Percentiles rank a stretch among this genome's conserved stretches.
Evolutionary conservation across 176 grass and related monocot species (phyloP).

Genomic region (Tuctoria greenei): DNA sequence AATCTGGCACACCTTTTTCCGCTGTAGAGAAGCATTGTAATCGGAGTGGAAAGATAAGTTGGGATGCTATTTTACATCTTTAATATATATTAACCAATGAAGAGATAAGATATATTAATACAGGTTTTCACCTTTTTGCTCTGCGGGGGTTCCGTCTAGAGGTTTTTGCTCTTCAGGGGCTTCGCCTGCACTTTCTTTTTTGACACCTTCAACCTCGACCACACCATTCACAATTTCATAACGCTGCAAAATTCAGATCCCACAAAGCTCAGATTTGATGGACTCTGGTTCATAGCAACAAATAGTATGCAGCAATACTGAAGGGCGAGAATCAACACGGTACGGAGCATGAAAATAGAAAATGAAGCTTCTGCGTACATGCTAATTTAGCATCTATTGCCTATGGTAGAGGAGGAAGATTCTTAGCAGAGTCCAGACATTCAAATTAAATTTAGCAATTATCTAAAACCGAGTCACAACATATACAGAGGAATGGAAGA

Average conservation of each 20-base stretch:
- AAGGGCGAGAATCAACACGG: neutral
- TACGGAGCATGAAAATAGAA: conserved; percentile 5
- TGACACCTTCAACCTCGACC: conserved; percentile 65
- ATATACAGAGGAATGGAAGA: neutral
- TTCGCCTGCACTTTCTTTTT: conserved; percentile 57
- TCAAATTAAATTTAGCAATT: neutral
- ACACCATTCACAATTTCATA: conserved; percentile 83
- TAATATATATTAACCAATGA: neutral
- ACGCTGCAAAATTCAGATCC: conserved; percentile 48
- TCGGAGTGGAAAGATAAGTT: no score
- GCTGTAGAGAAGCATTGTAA: conserved; percentile 26
- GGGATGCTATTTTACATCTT: no score
- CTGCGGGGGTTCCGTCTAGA: conserved; percentile 42
- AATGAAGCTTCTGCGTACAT: neutral
- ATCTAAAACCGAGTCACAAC: neutral
- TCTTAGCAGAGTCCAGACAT: neutral
- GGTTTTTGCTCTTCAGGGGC: conserved; percentile 41
- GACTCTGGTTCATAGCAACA: neutral
- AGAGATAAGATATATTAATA: neutral
- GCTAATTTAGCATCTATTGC: neutral
- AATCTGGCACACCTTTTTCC: conserved; percentile 84
- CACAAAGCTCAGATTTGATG: conserved; percentile 7
- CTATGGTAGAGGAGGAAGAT: neutral
- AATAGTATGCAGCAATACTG: neutral
- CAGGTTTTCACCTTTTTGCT: conserved; percentile 38